A percentile compares a stretch with the other conserved stretches of the same genome.
These are phyloP conservation scores for Saccharomyces paradoxus DNA, from an alignment of 805 yeast species.

Conservation along the genomic window DNA sequence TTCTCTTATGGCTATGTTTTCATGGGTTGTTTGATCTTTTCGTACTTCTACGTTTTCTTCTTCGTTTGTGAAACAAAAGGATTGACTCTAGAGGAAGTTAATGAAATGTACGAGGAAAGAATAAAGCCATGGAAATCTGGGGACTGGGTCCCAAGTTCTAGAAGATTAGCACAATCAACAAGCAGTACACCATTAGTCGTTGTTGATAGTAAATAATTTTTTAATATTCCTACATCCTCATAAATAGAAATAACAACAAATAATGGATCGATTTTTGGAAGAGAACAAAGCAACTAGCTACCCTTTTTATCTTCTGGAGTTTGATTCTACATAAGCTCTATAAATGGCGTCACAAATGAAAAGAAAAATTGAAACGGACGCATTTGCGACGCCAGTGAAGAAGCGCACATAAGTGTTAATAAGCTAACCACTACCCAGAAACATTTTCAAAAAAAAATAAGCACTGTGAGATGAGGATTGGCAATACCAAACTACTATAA, in stretches of 20 bases:
- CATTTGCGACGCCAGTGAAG: too few relatives aligned
- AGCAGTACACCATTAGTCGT: background rate
- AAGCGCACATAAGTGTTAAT: too few relatives aligned
- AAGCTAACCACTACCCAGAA: too few relatives aligned
- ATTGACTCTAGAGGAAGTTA: conserved; percentile 69
- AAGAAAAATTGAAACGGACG: too few relatives aligned
- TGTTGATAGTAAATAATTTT: background rate
- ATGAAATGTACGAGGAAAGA: conserved; percentile 42
- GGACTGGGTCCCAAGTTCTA: conserved; percentile 41
- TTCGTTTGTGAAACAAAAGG: conserved; percentile 70
- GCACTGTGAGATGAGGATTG: too few relatives aligned
- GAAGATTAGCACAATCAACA: conserved; percentile 7
- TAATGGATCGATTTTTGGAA: background rate
- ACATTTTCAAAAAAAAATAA: too few relatives aligned
- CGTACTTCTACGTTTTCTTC: conserved; percentile 57
- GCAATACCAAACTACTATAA: too few relatives aligned
- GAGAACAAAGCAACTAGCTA: background rate
- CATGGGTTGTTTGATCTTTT: conserved; percentile 45
- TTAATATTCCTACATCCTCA: background rate
- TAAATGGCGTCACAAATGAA: background rate
- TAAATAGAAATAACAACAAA: background rate
- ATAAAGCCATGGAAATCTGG: conserved; percentile 38
- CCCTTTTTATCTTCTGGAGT: background rate
- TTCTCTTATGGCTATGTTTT: conserved; percentile 59
- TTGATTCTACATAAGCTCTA: background rate